phyloP scores from a whole-genome alignment of 805 yeast genomes.

The Spathaspora hagerdaliae region DNA sequence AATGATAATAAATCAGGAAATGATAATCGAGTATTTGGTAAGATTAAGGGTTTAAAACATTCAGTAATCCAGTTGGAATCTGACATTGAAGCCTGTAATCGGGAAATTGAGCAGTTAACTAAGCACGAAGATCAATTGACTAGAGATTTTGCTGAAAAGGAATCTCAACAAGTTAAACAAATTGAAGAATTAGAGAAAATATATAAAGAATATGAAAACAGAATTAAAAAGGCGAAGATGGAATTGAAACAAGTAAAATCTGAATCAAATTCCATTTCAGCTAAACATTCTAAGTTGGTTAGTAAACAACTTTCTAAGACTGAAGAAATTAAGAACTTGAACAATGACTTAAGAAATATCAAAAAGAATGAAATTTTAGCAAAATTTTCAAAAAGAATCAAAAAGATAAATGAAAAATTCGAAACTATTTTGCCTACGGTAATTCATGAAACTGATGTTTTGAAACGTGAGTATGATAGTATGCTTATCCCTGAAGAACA shows the following conservation, averaged over 20 bases:
- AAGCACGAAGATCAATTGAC: constrained; percentile 9
- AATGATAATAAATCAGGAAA: constrained; percentile 15
- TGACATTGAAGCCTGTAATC: constrained; percentile 25
- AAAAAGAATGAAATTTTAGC: constrained; percentile 21
- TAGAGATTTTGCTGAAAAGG: constrained; percentile 15
- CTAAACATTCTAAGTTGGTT: constrained; percentile 22
- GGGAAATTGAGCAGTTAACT: constrained; percentile 12
- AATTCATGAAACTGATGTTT: constrained; percentile 17
- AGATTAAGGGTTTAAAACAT: constrained; percentile 37
- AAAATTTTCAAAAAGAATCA: constrained; percentile 23
- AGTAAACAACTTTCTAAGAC: constrained; percentile 19
- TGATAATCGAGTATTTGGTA: constrained; percentile 32
- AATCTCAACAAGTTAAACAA: constrained; percentile 14
- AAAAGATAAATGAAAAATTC: constrained; percentile 28
- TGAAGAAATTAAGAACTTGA: constrained; percentile 23
- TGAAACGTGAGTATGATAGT: constrained; percentile 7
- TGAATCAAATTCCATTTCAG: constrained; percentile 16
- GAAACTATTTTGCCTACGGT: constrained; percentile 33
- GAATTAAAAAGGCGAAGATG: constrained; percentile 16
- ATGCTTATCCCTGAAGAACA: background rate
- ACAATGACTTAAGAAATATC: constrained; percentile 21
- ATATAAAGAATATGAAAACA: constrained; percentile 19
- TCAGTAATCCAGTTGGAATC: constrained; percentile 34
- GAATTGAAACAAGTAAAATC: constrained; percentile 18
- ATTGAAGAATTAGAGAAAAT: constrained; percentile 19